A percentile compares a stretch with the other conserved stretches of the same genome.
Conservation (phyloP, 495 filamentous ascomycete species). For the Apiosordaria backusii region DNA sequence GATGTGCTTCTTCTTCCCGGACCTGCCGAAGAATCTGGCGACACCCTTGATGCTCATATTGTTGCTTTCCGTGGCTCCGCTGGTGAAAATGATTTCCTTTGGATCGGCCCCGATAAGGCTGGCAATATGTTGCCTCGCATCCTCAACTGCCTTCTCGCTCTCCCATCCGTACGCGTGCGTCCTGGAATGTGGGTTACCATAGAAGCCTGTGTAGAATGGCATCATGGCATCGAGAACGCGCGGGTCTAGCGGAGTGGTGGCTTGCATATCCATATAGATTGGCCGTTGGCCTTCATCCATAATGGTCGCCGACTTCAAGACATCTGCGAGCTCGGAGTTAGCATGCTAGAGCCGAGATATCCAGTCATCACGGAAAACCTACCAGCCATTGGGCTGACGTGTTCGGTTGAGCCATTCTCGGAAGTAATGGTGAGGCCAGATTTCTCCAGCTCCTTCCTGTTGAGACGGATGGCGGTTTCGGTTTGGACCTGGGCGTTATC, state of each 20-base stretch:
- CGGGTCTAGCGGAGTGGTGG: conserved; percentile 93
- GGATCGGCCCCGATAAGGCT: conserved; percentile 87
- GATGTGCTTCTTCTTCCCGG: conserved; percentile 96
- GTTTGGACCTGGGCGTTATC: conserved; percentile 77
- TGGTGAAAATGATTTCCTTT: conserved; percentile 98
- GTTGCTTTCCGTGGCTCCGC: conserved; percentile 96
- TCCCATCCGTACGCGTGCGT: conserved; percentile 99
- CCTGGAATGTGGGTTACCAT: conserved; percentile 95
- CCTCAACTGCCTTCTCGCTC: conserved; percentile 87
- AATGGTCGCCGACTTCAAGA: conserved; percentile 86
- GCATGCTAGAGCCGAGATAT: conserved; percentile 5
- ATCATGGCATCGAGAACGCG: conserved; percentile 96
- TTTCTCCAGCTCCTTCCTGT: conserved; percentile 79
- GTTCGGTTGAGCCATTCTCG: conserved; percentile 42
- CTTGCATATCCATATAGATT: conserved; percentile 98
- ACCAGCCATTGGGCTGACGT: conserved; percentile 76
- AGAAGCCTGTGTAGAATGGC: conserved; percentile 86
- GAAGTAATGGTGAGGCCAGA: conserved; percentile 58
- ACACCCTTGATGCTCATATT: conserved; percentile 99
- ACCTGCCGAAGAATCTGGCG: conserved; percentile 85
- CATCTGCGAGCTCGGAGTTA: conserved; percentile 43
- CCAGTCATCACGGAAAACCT: conserved; percentile 14
- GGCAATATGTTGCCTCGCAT: conserved; percentile 79
- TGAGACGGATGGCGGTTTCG: conserved; percentile 75
- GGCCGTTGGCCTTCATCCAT: conserved; percentile 93